A percentile compares a stretch with the other conserved stretches of the same genome.
phyloP scores from a whole-genome alignment of 352 stramenopile species.

The Thraustochytrium striatum region DNA sequence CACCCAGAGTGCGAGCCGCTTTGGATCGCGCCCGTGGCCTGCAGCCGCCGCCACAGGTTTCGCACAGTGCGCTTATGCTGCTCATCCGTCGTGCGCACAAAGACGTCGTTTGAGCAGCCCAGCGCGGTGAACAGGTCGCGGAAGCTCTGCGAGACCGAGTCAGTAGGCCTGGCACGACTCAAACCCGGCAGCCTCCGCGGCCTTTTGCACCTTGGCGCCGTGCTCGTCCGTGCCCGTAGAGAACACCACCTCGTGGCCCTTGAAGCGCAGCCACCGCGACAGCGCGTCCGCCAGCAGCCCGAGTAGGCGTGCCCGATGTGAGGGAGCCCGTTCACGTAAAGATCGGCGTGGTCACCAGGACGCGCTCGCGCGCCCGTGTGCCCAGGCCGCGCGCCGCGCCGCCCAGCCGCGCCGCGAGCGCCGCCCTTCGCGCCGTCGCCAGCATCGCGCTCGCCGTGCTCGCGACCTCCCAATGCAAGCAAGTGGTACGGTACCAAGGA shows the following conservation, averaged over 20 bases:
- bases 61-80: conserved; percentile 75
- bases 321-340: conserved; percentile 98
- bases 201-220: conserved; percentile 92
- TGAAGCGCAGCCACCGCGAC: conserved; percentile 69
- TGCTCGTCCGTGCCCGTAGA: conserved; percentile 98
- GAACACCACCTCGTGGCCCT: conserved; percentile 72
- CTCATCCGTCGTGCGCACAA: conserved; percentile 91
- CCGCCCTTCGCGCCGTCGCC: too few species aligned
- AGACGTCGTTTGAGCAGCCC: conserved; percentile 85
- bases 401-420: not conserved
- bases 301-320: conserved; percentile 99
- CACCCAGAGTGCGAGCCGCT: conserved; percentile 92
- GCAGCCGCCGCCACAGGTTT: conserved; percentile 82
- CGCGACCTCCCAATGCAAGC: too few species aligned
- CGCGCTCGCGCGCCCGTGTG: not conserved
- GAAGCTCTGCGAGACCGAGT: conserved; percentile 84
- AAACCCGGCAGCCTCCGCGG: conserved; percentile 58
- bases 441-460: too few species aligned
- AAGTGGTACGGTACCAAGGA: too few species aligned
- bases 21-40: conserved; percentile 90
- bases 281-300: conserved; percentile 77
- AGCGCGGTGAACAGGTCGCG: conserved; percentile 77
- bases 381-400: not conserved
- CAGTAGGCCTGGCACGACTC: conserved; percentile 70
- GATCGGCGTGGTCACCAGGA: conserved; percentile 92